Evolutionary conservation across 2,329 filamentous ascomycete species (phyloP), one percentile per base, ranked within the genome.

Genomic region (Xylaria sp.): DNA sequence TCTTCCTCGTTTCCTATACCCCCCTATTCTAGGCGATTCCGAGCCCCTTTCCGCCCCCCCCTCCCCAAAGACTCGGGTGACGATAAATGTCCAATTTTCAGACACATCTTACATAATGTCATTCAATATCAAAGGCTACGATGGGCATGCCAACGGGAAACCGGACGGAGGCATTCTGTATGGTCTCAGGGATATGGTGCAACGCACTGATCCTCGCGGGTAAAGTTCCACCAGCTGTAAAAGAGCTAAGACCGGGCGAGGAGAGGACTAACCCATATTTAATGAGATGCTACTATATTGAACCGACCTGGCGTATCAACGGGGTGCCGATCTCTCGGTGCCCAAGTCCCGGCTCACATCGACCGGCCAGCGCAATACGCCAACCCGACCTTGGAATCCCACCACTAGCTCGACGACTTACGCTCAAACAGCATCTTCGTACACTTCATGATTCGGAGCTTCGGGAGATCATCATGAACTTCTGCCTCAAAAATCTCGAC

Each of bases 231-330:
- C 9, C 2, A 13, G 1, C 3, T 10, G 10, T 4, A 2, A 13
- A 12, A 0, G 2, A 10, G 8, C 1, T 10, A 9, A 8, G 25
- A 15, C n/a, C 31, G 7, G 18, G 39, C 13, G 2, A 1, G 25
- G 6, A 57, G 39, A 7, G 8, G 6, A 49, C 23, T 55, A 23
- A 64, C 41, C 9, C 7, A 28, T 12, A 10, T 12, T 4, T 18
- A 28, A 33, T 5, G 4, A 72, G 71, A 15, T 56, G 59, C 1
- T 72, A 71, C 62, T 71, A 72, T 36, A 60, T 72, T 18, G 65
- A 72, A 39, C 71, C 71, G 13, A 72, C 71, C 6, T 72, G 71
- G 71, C 66, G 68, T 12, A 65, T 72, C 25, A 72, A 72, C 20
- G 63, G 63, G 1, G n/a, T 65, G 15, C 59, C 68, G 7, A 52